phyloP scores from a whole-genome alignment of 140 eudicot species.

The Cichorium intybus region DNA sequence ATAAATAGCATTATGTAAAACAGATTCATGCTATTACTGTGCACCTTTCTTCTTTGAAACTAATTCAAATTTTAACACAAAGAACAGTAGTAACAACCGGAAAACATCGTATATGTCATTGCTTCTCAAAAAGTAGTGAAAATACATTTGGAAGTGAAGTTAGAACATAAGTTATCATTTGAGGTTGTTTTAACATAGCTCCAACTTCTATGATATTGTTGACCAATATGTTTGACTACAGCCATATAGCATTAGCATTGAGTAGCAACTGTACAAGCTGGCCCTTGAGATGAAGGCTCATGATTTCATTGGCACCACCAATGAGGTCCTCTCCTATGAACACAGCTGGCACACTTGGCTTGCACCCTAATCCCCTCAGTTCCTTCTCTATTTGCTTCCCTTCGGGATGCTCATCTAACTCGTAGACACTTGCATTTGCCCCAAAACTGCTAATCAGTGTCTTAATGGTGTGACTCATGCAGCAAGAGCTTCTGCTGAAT shows the following conservation, averaged over 20 bases:
- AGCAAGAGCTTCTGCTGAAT: too few species aligned
- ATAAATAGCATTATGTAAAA: not conserved
- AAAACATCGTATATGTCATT: slow-evolving; percentile 7
- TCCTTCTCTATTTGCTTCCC: too few species aligned
- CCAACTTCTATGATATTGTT: not conserved
- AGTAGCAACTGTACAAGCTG: too few species aligned
- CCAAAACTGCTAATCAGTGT: slow-evolving; percentile 43
- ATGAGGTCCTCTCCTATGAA: too few species aligned
- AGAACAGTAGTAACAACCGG: slow-evolving; percentile 6
- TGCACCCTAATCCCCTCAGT: too few species aligned
- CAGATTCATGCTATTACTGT: slow-evolving; percentile 1
- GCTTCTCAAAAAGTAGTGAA: slow-evolving; percentile 22
- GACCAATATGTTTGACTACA: slow-evolving; percentile 22
- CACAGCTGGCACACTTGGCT: too few species aligned
- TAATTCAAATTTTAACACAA: not conserved
- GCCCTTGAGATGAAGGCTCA: too few species aligned
- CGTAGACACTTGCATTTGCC: slow-evolving; percentile 38
- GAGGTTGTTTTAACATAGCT: slow-evolving; percentile 16
- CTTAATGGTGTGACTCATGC: slow-evolving; percentile 48
- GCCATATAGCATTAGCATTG: slow-evolving; percentile 48
- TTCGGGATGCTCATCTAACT: too few species aligned
- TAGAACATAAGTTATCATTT: slow-evolving; percentile 14
- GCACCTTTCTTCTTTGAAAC: too few species aligned
- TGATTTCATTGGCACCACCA: slow-evolving; percentile 47
- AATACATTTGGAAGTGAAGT: slow-evolving; percentile 14